A percentile compares a stretch with the other conserved stretches of the same genome.
These are phyloP conservation scores for Atractiella rhizophila DNA, from an alignment of 768 basidiomycete genomes.

Conservation along the genomic window DNA sequence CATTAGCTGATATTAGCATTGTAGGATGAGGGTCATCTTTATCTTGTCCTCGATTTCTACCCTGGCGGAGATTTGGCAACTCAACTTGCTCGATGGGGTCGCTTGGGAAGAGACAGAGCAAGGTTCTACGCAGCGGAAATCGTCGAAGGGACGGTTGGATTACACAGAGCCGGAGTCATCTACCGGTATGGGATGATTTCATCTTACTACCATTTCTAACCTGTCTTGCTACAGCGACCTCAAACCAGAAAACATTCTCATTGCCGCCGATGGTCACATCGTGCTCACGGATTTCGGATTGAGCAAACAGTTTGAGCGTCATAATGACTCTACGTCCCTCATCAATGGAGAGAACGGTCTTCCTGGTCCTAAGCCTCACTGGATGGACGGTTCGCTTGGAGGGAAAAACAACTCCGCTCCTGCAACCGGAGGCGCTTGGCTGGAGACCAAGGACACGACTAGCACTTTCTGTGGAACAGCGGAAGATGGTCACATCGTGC, in stretches of 20 bases:
- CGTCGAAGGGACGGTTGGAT: constrained; percentile 72
- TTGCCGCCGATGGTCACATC: constrained; percentile 80
- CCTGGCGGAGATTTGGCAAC: constrained; percentile 92
- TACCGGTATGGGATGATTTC: constrained; percentile 32
- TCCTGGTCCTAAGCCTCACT: not conserved
- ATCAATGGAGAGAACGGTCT: not conserved
- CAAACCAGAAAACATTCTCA: constrained; percentile 89
- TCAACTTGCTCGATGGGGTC: constrained; percentile 84
- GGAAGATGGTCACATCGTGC: constrained; percentile 87
- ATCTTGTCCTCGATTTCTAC: constrained; percentile 94
- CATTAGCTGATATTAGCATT: not conserved
- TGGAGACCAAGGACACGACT: constrained; percentile 33
- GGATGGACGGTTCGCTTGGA: not conserved
- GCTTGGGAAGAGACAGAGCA: constrained; percentile 73
- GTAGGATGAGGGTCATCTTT: constrained; percentile 71
- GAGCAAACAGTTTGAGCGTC: constrained; percentile 8
- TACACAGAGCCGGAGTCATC: constrained; percentile 82
- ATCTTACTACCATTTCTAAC: too few relatives aligned
- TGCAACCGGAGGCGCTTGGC: not conserved
- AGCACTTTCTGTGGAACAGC: constrained; percentile 80
- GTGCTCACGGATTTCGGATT: constrained; percentile 85
- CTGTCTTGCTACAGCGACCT: constrained; percentile 33
- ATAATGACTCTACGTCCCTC: not conserved
- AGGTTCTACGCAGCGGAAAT: constrained; percentile 96
- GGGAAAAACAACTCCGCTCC: not conserved